A percentile compares a stretch with the other conserved stretches of the same genome.
phyloP scores from a whole-genome alignment of 176 grass and related monocot genomes.

The Cenchrus purpureus region DNA sequence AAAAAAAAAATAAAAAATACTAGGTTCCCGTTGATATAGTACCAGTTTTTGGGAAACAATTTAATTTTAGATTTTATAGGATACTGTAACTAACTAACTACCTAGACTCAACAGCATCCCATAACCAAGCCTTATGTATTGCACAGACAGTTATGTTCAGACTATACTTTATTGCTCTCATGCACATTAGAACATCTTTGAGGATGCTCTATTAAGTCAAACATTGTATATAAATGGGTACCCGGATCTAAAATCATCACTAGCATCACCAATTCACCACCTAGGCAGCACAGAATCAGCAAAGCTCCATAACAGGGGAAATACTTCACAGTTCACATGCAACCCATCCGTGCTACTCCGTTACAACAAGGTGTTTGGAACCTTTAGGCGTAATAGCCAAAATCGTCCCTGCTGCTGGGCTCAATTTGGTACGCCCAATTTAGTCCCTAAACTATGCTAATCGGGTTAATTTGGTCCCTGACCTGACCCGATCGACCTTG shows the following conservation, averaged over 20 bases:
- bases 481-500: too few relatives aligned
- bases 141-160: too few relatives aligned
- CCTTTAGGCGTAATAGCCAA: not conserved
- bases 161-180: not conserved
- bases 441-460: too few relatives aligned
- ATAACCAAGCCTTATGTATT: too few relatives aligned
- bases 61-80: too few relatives aligned
- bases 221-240: not conserved
- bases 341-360: not conserved
- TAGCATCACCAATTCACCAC: not conserved
- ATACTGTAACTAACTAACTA: too few relatives aligned
- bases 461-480: too few relatives aligned
- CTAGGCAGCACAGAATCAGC: not conserved
- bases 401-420: too few relatives aligned
- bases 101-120: not conserved
- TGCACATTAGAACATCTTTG: not conserved
- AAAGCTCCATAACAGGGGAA: not conserved
- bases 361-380: conserved; percentile 1
- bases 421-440: too few relatives aligned
- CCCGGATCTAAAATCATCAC: not conserved
- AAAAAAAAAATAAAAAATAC: not conserved
- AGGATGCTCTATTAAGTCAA: not conserved
- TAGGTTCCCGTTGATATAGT: not conserved
- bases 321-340: not conserved
- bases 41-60: not conserved